Percentiles rank a stretch among this genome's conserved stretches.
Conservation (phyloP, 75 land plant genomes). For the Picea glauca region DNA sequence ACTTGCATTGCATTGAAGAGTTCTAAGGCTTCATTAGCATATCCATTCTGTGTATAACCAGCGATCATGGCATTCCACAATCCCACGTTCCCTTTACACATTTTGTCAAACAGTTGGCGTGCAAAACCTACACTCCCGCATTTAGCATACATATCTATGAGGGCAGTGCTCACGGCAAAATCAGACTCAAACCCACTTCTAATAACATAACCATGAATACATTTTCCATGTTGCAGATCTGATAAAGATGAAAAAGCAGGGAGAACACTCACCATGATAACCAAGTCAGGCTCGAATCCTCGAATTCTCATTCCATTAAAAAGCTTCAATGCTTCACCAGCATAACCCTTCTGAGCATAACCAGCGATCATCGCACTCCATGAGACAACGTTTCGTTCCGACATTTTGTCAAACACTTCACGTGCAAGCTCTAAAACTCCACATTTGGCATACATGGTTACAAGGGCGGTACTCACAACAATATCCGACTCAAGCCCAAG, state of each 20-base stretch:
- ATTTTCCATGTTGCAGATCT: slow-evolving; percentile 27
- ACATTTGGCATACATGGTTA: slow-evolving; percentile 51
- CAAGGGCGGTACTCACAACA: slow-evolving; percentile 42
- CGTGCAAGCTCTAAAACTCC: slow-evolving; percentile 22
- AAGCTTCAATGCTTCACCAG: slow-evolving; percentile 34
- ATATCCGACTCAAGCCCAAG: slow-evolving; percentile 17
- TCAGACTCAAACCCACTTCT: slow-evolving; percentile 29
- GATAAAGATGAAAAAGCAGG: slow-evolving; percentile 36
- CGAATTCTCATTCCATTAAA: slow-evolving; percentile 49
- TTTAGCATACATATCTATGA: slow-evolving; percentile 52
- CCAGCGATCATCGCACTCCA: slow-evolving; percentile 70
- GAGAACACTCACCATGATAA: slow-evolving; percentile 32
- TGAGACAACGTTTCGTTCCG: slow-evolving; percentile 21
- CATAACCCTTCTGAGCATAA: slow-evolving; percentile 28
- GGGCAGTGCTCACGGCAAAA: slow-evolving; percentile 21
- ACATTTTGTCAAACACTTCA: slow-evolving; percentile 20
- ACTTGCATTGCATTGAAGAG: slow-evolving; percentile 17
- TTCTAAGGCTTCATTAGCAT: slow-evolving; percentile 15
- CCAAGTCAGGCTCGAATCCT: slow-evolving; percentile 30
- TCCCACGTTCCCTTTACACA: background rate
- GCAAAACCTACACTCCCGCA: slow-evolving; percentile 42
- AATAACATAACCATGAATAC: slow-evolving; percentile 30
- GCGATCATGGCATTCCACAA: slow-evolving; percentile 27
- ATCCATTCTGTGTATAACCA: slow-evolving; percentile 23
- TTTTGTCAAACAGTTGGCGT: slow-evolving; percentile 11